A percentile compares a stretch with the other conserved stretches of the same genome.
phyloP scores from a whole-genome alignment of 768 basidiomycete species.

The Naganishia vishniacii region DNA sequence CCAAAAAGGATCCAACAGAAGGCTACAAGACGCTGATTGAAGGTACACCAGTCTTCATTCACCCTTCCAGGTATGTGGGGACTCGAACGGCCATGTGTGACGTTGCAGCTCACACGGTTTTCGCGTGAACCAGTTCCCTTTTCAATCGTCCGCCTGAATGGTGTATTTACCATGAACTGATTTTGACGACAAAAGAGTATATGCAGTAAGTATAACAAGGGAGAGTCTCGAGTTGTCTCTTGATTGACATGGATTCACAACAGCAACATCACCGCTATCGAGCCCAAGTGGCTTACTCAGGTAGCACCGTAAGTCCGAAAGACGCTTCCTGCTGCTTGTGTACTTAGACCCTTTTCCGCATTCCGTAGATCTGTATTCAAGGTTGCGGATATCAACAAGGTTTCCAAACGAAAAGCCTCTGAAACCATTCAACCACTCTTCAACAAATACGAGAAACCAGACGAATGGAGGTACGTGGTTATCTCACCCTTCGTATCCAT shows the following conservation, averaged over 20 bases:
- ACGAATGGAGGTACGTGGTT: constrained; percentile 66
- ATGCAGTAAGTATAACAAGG: constrained; percentile 29
- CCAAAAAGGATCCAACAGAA: constrained; percentile 83
- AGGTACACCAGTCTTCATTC: constrained; percentile 91
- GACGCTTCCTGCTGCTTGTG: too few relatives aligned
- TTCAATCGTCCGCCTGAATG: constrained; percentile 97
- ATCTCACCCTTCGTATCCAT: constrained; percentile 34
- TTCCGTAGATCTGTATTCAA: constrained; percentile 63
- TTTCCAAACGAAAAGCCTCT: constrained; percentile 89
- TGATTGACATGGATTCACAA: not conserved
- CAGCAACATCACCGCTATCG: constrained; percentile 68
- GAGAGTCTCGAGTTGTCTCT: not conserved
- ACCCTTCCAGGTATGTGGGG: constrained; percentile 60
- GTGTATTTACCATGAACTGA: constrained; percentile 72
- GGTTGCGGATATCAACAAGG: constrained; percentile 94
- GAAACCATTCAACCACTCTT: constrained; percentile 93
- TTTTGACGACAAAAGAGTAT: constrained; percentile 74
- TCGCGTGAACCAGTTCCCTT: constrained; percentile 52
- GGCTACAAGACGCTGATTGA: constrained; percentile 68
- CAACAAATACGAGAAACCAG: constrained; percentile 63
- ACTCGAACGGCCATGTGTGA: too few relatives aligned
- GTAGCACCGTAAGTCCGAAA: constrained; percentile 44
- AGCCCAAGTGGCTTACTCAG: constrained; percentile 60
- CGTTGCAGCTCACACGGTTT: not conserved
- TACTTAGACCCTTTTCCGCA: not conserved